These are phyloP conservation scores for Plasmodium gonderi DNA, from an alignment of 169 alveolate species.

Conservation along the genomic window DNA sequence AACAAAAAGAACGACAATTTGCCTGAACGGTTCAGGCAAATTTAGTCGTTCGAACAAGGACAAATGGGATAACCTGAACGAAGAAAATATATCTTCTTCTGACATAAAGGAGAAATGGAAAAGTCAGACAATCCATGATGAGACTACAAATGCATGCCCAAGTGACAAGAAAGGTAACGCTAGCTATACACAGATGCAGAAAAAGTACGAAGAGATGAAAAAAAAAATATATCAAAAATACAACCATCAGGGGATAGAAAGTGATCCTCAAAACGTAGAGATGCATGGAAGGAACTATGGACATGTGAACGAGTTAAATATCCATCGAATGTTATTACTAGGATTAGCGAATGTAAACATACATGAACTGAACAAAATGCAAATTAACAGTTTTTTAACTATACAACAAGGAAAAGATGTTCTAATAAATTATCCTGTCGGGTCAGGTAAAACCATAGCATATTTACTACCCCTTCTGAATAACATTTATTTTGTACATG, in stretches of 20 bases:
- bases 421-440: conserved; percentile 74
- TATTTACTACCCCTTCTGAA: conserved; percentile 82
- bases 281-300: conserved; percentile 1
- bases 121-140: not conserved
- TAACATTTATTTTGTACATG: conserved; percentile 83
- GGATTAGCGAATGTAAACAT: conserved; percentile 67
- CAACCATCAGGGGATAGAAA: conserved; percentile 46
- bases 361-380: conserved; percentile 76
- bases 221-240: conserved; percentile 54
- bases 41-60: not conserved
- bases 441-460: conserved; percentile 85
- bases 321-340: conserved; percentile 62
- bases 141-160: not conserved
- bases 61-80: not conserved
- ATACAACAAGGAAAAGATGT: conserved; percentile 85
- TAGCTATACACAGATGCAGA: not conserved
- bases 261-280: conserved; percentile 32
- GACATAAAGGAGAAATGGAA: not conserved
- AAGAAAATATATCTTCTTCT: not conserved
- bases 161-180: not conserved
- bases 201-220: conserved; percentile 37
- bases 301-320: conserved; percentile 50
- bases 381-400: conserved; percentile 78
- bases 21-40: not conserved
- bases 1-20: not conserved